Evolutionary conservation across 495 filamentous ascomycete species (phyloP).

Genomic region (Aspergillus incahuasiensis): DNA sequence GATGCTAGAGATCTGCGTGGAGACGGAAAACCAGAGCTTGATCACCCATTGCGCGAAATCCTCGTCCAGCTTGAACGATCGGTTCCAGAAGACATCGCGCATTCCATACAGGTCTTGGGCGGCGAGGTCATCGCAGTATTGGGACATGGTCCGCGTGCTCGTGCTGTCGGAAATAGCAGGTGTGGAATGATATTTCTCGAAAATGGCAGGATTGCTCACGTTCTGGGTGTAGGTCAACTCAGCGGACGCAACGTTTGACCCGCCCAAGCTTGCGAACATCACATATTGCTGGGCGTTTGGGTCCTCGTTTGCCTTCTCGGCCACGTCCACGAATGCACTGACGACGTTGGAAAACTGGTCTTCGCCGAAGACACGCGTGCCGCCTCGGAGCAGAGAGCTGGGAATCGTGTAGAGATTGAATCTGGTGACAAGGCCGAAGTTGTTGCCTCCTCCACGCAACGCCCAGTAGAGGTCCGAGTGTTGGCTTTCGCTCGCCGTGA

Average conservation of each 20-base stretch:
- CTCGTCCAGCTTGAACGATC: slow-evolving; percentile 33
- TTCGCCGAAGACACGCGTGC: slow-evolving; percentile 2
- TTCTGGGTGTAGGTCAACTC: slow-evolving; percentile 40
- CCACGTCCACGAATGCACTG: slow-evolving; percentile 11
- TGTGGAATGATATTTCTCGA: slow-evolving; percentile 37
- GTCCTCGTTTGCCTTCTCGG: slow-evolving; percentile 1
- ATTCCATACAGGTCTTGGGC: slow-evolving; percentile 35
- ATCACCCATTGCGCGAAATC: slow-evolving; percentile 31
- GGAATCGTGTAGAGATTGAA: slow-evolving; percentile 36
- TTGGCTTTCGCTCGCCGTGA: slow-evolving; percentile 31
- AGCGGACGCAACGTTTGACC: slow-evolving; percentile 26
- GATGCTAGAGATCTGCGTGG: slow-evolving; percentile 30
- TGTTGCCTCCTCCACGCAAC: slow-evolving; percentile 47
- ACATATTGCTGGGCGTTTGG: slow-evolving; percentile 44
- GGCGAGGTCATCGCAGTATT: slow-evolving; percentile 42
- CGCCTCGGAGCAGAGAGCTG: slow-evolving; percentile 1
- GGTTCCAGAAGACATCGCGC: slow-evolving; percentile 41
- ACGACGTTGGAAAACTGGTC: slow-evolving; percentile 7
- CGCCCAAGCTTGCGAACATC: slow-evolving; percentile 32
- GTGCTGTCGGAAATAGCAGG: slow-evolving; percentile 31
- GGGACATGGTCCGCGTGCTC: slow-evolving; percentile 38
- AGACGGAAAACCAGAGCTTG: slow-evolving; percentile 33
- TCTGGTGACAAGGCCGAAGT: slow-evolving; percentile 48
- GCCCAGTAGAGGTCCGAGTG: slow-evolving; percentile 48
- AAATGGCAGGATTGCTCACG: slow-evolving; percentile 36